Conservation (phyloP, 163 green algal genomes). For the Scenedesmus sp. region DNA sequence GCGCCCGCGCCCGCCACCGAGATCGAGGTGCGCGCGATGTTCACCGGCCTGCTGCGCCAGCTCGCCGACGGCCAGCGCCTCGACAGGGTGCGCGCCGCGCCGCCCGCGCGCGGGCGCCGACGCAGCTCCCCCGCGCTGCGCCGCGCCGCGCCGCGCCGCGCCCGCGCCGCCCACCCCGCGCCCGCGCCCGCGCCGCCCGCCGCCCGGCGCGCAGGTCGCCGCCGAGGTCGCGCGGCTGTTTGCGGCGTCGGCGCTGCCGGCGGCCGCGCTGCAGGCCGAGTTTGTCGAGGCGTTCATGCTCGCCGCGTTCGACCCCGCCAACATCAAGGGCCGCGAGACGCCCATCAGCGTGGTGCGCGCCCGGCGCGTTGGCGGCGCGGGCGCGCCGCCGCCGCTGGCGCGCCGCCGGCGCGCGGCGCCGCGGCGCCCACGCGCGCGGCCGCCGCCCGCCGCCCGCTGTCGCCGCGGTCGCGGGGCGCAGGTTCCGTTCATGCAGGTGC, state of each 20-base stretch:
- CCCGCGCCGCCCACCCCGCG: too few relatives aligned
- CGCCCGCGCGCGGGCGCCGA: too few relatives aligned
- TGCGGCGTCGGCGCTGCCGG: not conserved
- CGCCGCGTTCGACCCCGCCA: not conserved
- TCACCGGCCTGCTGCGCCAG: constrained; percentile 9
- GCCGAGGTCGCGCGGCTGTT: not conserved
- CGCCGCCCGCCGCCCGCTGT: not conserved
- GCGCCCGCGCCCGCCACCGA: not conserved
- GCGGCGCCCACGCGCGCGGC: too few relatives aligned
- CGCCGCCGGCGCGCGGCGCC: too few relatives aligned
- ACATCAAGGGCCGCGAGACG: not conserved
- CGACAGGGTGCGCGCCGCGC: too few relatives aligned
- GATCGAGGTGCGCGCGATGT: constrained; percentile 7
- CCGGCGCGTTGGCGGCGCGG: too few relatives aligned
- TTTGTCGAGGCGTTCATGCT: constrained; percentile 33
- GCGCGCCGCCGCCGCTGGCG: too few relatives aligned
- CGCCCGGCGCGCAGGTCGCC: not conserved
- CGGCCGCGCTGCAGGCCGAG: constrained; percentile 1
- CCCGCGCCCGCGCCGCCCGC: too few relatives aligned
- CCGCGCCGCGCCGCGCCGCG: too few relatives aligned
- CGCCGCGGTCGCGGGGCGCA: not conserved
- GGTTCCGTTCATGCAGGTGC: constrained; percentile 54
- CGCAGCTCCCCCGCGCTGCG: too few relatives aligned
- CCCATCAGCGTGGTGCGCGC: constrained; percentile 13
- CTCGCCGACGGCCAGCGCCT: not conserved